Evolutionary conservation across 202 grass and related monocot species (phyloP), one percentile per base, ranked within the genome.

Genomic region (Elaeis oleifera): DNA sequence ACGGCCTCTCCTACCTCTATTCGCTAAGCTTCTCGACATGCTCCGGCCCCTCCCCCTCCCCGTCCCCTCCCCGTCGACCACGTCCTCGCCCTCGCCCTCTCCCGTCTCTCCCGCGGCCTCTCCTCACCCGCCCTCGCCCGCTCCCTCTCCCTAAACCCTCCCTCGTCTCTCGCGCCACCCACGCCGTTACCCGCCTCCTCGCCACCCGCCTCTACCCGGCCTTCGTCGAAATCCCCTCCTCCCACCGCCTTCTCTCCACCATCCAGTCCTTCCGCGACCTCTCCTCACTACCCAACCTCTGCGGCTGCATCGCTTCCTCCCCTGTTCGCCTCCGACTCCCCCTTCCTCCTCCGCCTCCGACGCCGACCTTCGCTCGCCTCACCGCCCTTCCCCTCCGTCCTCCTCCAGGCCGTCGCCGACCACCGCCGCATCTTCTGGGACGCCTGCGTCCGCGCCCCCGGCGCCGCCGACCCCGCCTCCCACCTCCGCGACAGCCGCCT

Each of bases 401-500:
- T 80, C n/a, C 77, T 80, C 5, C 77, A 80, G 77, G 63, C 54
- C 0, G 77, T 80, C 39, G 58, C 71, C 54, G 71, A 80, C 52
- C 58, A 63, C 14, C 56, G 78, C 27, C 20, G 63, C 64, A 31
- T 80, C 27, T 80, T 80, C 57, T 57, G 53, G 53, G 78, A 80
- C 39, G 78, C 71, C 5, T 74, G 78, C 22, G 71, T 80, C 25
- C 58, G 56, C 14, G 78, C 71, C 16, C 71, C 78, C 0, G 78
- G 78, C 11, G 67, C 78, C 5, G 71, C 58, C 50, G 78, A 74
- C 25, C 64, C 71, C 1, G 71, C 71, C 13, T 63, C 78, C 14
- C 78, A 74, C 23, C 59, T 80, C 18, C 58, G 78, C 8, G 78
- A 69, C 21, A 74, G 71, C 27, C 59, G 71, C 31, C 64, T 74